phyloP scores from a whole-genome alignment of 768 basidiomycete genomes.

The Trametes cinnabarina region DNA sequence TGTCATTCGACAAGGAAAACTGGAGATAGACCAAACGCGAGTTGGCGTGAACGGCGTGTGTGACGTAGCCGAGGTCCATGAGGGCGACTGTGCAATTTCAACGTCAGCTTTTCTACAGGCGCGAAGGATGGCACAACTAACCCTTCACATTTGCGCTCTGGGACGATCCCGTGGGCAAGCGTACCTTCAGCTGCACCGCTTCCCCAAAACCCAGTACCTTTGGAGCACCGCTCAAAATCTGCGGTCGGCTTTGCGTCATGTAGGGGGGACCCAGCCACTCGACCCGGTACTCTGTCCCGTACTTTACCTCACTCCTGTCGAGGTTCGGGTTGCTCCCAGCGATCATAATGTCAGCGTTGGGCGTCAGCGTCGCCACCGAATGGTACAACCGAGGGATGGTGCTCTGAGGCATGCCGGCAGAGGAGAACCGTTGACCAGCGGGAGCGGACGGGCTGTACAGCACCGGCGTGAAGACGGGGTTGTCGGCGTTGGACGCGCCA shows the following conservation, averaged over 20 bases:
- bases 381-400: conserved; percentile 76
- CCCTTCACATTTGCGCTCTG: conserved; percentile 44
- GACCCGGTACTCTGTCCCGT: conserved; percentile 85
- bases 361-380: conserved; percentile 78
- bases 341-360: conserved; percentile 69
- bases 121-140: too few relatives aligned
- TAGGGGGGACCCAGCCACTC: conserved; percentile 88
- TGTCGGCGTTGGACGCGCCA: conserved; percentile 76
- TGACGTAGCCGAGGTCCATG: conserved; percentile 83
- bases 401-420: conserved; percentile 58
- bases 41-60: conserved; percentile 75
- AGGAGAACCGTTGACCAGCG: conserved; percentile 56
- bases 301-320: conserved; percentile 68
- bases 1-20: conserved; percentile 42
- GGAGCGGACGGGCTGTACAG: conserved; percentile 63
- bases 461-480: conserved; percentile 65
- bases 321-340: conserved; percentile 84
- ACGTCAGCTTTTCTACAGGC: not conserved
- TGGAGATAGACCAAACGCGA: conserved; percentile 70
- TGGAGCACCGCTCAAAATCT: conserved; percentile 35
- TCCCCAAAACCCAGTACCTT: conserved; percentile 45
- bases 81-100: conserved; percentile 49
- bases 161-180: conserved; percentile 35
- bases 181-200: conserved; percentile 45
- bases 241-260: conserved; percentile 59